Evolutionary conservation across 495 filamentous ascomycete species (phyloP).

Genomic region (Xylaria acuta): DNA sequence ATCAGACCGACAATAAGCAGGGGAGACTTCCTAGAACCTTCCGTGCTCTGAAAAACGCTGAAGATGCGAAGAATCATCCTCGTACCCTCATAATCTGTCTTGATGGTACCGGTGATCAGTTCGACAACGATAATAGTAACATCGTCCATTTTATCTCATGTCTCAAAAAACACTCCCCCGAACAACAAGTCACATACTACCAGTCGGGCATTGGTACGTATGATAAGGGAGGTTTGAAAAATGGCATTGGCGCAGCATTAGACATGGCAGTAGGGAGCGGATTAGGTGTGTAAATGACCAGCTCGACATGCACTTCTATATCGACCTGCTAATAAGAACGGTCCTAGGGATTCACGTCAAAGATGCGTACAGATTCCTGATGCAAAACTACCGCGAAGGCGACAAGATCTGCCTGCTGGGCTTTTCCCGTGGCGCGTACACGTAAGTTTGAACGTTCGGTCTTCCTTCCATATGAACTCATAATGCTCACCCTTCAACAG

Average conservation of each 20-base stretch:
- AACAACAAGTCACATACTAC: conserved; percentile 47
- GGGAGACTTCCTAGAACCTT: conserved; percentile 34
- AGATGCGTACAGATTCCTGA: conserved; percentile 50
- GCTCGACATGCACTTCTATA: not conserved
- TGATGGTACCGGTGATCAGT: conserved; percentile 50
- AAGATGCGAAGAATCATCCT: conserved; percentile 26
- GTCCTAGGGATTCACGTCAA: conserved; percentile 41
- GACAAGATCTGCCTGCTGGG: conserved; percentile 49
- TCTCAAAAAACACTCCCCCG: conserved; percentile 46
- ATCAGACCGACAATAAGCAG: not conserved
- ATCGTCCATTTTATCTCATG: conserved; percentile 48
- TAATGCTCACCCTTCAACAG: conserved; percentile 31
- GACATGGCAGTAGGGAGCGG: conserved; percentile 50
- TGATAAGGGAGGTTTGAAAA: conserved; percentile 41
- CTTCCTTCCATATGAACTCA: not conserved
- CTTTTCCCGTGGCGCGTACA: conserved; percentile 51
- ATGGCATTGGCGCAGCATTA: conserved; percentile 40
- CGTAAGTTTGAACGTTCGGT: conserved; percentile 25
- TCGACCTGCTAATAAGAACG: not conserved
- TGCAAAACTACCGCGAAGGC: conserved; percentile 47
- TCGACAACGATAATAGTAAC: conserved; percentile 51
- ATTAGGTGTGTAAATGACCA: conserved; percentile 21
- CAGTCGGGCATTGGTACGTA: conserved; percentile 53
- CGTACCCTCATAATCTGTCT: conserved; percentile 47
- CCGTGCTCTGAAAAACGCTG: conserved; percentile 39